These are phyloP conservation scores for Kwoniella shandongensis DNA, from an alignment of 768 basidiomycete species.

Conservation along the genomic window DNA sequence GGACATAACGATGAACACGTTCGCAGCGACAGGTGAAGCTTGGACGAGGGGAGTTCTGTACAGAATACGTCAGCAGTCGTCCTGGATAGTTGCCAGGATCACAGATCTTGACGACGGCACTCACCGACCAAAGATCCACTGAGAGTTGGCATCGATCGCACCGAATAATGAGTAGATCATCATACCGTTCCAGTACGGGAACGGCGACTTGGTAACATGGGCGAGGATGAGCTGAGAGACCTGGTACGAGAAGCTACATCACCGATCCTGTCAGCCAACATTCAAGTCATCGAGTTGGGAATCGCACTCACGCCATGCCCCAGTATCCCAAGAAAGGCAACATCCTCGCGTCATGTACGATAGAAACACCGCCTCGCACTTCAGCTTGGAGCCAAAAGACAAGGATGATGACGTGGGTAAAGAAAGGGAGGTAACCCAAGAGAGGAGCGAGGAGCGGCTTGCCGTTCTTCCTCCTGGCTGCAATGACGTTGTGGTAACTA, in stretches of 20 bases:
- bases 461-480: slow-evolving; percentile 58
- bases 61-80: no score
- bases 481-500: slow-evolving; percentile 79
- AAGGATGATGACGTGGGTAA: slow-evolving; percentile 68
- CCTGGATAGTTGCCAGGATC: slow-evolving; percentile 18
- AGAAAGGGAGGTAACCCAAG: slow-evolving; percentile 75
- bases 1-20: slow-evolving; percentile 71
- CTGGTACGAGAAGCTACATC: slow-evolving; percentile 58
- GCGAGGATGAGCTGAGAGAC: slow-evolving; percentile 91
- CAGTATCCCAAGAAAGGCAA: slow-evolving; percentile 87
- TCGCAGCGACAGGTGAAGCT: slow-evolving; percentile 62
- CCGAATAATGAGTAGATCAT: slow-evolving; percentile 79
- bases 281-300: slow-evolving; percentile 64
- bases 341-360: slow-evolving; percentile 74
- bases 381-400: slow-evolving; percentile 78
- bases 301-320: slow-evolving; percentile 60
- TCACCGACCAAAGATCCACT: slow-evolving; percentile 66
- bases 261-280: neutral
- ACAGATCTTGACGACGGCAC: slow-evolving; percentile 42
- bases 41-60: slow-evolving; percentile 72
- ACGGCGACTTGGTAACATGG: slow-evolving; percentile 77
- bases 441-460: slow-evolving; percentile 60
- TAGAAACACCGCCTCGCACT: slow-evolving; percentile 61
- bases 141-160: slow-evolving; percentile 79
- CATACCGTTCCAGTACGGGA: slow-evolving; percentile 84